A percentile compares a stretch with the other conserved stretches of the same genome.
These are phyloP conservation scores for Zoysia japonica DNA, from an alignment of 176 grass and related monocot species.

Conservation along the genomic window DNA sequence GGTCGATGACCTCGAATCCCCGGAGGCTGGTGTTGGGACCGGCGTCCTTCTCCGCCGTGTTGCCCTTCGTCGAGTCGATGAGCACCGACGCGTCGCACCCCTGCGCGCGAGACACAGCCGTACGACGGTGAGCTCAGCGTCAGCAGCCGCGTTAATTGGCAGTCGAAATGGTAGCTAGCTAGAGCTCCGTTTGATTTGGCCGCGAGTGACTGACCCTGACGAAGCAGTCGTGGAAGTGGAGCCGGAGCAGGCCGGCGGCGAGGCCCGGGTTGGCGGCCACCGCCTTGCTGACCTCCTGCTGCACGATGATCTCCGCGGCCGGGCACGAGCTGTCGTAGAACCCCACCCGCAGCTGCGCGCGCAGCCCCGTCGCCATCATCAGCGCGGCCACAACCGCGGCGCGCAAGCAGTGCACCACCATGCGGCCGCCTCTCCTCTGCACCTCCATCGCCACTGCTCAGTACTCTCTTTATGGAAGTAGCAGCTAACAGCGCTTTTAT, in stretches of 20 bases:
- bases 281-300: slow-evolving; percentile 73
- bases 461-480: slow-evolving; percentile 18
- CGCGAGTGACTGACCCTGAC: slow-evolving; percentile 44
- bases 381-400: slow-evolving; percentile 30
- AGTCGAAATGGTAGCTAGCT: not conserved
- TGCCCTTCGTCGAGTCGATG: slow-evolving; percentile 64
- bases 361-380: slow-evolving; percentile 38
- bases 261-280: slow-evolving; percentile 55
- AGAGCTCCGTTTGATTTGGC: not conserved
- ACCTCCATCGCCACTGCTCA: slow-evolving; percentile 6
- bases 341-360: slow-evolving; percentile 61
- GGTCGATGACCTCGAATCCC: slow-evolving; percentile 76
- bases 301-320: slow-evolving; percentile 69
- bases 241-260: slow-evolving; percentile 63
- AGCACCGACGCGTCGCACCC: slow-evolving; percentile 87
- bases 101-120: slow-evolving; percentile 18
- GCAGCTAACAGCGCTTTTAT: slow-evolving; percentile 21
- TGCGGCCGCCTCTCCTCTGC: slow-evolving; percentile 18
- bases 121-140: not conserved
- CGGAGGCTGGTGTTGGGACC: slow-evolving; percentile 73
- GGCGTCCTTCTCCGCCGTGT: slow-evolving; percentile 87
- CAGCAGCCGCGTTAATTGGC: not conserved
- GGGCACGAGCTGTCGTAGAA: slow-evolving; percentile 79
- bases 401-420: slow-evolving; percentile 9
- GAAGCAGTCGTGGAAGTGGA: slow-evolving; percentile 94